Conservation (phyloP, 768 basidiomycete species). For the Porpolomopsis calyptriformis region DNA sequence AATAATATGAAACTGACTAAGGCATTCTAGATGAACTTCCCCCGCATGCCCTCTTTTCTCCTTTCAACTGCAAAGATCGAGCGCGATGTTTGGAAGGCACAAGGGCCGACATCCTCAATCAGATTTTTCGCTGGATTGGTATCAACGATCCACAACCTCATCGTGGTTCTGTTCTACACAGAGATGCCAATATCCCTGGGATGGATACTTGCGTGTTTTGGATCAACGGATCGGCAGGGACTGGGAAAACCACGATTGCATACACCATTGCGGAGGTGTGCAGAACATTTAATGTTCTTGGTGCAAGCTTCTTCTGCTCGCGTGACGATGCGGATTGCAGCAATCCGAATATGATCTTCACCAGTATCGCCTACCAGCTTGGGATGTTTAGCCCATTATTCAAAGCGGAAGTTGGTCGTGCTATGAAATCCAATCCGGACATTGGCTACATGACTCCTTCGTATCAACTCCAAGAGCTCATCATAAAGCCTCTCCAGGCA, state of each 20-base stretch:
- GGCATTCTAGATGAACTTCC: background rate
- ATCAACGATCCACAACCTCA: background rate
- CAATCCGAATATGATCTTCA: conserved; percentile 15
- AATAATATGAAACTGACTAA: too few relatives aligned
- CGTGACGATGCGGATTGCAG: conserved; percentile 16
- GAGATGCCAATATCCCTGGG: background rate
- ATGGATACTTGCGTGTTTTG: background rate
- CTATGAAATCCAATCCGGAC: background rate
- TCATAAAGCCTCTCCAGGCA: background rate
- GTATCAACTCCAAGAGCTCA: background rate
- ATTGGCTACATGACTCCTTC: background rate
- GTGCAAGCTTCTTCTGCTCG: background rate
- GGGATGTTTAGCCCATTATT: background rate
- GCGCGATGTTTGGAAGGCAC: background rate
- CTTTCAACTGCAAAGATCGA: conserved; percentile 1
- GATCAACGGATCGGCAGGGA: background rate
- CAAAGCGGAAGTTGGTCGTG: background rate
- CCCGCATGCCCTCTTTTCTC: conserved; percentile 1
- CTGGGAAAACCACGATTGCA: background rate
- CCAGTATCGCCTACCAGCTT: conserved; percentile 24
- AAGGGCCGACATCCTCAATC: background rate
- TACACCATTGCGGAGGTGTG: background rate
- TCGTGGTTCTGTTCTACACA: background rate
- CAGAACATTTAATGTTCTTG: background rate
- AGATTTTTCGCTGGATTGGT: conserved; percentile 3